phyloP scores from a whole-genome alignment of 768 basidiomycete genomes.

The Glaciozyma antarctica region DNA sequence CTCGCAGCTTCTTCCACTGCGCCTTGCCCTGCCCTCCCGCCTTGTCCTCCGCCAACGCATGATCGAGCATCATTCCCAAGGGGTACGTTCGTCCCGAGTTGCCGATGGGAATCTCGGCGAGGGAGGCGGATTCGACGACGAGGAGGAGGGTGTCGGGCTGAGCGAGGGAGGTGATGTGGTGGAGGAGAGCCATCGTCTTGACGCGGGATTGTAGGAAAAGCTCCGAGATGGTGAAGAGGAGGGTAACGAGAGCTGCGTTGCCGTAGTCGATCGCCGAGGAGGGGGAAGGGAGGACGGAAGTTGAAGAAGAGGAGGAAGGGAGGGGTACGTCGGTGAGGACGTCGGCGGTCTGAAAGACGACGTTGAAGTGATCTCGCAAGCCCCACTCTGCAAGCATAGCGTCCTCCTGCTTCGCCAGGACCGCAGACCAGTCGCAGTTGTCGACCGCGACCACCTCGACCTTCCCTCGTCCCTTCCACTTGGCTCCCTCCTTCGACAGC shows the following conservation, averaged over 20 bases:
- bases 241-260: constrained; percentile 24
- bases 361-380: background rate
- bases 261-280: background rate
- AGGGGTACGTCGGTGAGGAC: constrained; percentile 7
- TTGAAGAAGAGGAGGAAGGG: background rate
- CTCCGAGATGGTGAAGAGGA: constrained; percentile 34
- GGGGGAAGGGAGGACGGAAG: background rate
- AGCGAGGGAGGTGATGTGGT: constrained; percentile 3
- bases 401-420: constrained; percentile 8
- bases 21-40: background rate
- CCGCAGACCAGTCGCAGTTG: constrained; percentile 19
- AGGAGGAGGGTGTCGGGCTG: constrained; percentile 23
- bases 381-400: background rate
- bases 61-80: constrained; percentile 24
- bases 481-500: background rate
- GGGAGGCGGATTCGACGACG: constrained; percentile 31
- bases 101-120: constrained; percentile 26
- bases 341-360: background rate
- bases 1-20: constrained; percentile 15
- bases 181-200: constrained; percentile 31
- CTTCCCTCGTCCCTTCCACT: background rate
- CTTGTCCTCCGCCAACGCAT: constrained; percentile 12
- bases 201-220: constrained; percentile 33
- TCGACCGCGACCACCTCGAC: constrained; percentile 11
- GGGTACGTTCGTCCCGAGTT: constrained; percentile 22